These are phyloP conservation scores for Kuraishia hungarica DNA, from an alignment of 805 yeast genomes.

Conservation along the genomic window DNA sequence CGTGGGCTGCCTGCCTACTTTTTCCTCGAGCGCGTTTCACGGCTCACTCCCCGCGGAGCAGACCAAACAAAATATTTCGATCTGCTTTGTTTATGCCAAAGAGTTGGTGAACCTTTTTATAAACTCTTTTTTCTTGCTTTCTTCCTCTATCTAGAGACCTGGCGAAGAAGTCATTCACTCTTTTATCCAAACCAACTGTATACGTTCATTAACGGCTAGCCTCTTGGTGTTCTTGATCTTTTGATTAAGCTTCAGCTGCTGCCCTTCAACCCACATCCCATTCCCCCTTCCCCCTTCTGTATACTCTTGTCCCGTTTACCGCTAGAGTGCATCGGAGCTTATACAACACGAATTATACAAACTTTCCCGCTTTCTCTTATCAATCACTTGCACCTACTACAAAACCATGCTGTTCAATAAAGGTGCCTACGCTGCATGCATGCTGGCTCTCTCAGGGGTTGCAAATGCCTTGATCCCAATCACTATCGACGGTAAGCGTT, in stretches of 20 bases:
- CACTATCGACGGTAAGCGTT: constrained; percentile 44
- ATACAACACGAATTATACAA: no score
- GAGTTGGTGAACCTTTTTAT: not conserved
- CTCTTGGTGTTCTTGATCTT: no score
- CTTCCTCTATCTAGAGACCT: no score
- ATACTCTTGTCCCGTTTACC: no score
- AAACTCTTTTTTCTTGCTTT: no score
- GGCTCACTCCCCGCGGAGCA: not conserved
- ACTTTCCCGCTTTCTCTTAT: not conserved
- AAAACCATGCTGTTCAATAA: not conserved
- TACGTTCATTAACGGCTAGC: no score
- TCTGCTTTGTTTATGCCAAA: not conserved
- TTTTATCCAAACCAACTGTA: no score
- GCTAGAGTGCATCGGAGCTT: no score
- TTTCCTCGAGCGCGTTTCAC: not conserved
- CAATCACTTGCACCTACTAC: not conserved
- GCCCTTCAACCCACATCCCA: no score
- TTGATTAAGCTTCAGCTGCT: no score
- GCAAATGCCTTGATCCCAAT: constrained; percentile 47
- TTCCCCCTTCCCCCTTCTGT: no score
- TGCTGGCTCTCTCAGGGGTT: constrained; percentile 1
- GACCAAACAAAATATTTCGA: not conserved
- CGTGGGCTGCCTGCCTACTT: not conserved
- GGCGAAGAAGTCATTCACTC: no score
- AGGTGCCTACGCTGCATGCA: not conserved